These are phyloP conservation scores for Hericium alpestre DNA, from an alignment of 768 basidiomycete genomes.

Conservation along the genomic window DNA sequence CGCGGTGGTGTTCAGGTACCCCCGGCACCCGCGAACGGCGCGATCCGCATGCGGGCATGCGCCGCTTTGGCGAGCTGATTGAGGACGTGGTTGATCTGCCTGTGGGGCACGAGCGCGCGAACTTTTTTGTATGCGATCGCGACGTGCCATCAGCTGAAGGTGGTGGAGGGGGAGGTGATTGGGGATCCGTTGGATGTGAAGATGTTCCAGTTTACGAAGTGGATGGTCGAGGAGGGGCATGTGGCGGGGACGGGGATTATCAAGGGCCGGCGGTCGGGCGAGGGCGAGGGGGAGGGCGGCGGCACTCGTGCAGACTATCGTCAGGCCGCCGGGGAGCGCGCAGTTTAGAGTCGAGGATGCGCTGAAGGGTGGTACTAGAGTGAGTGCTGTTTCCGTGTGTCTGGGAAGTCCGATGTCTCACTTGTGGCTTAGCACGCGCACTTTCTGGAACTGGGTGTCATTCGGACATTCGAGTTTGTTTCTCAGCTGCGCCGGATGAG, in stretches of 20 bases:
- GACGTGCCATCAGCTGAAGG: conserved; percentile 92
- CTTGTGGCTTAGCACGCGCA: conserved; percentile 67
- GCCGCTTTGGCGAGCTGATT: conserved; percentile 83
- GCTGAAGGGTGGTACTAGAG: conserved; percentile 71
- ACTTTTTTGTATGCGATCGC: conserved; percentile 88
- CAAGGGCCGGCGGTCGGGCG: conserved; percentile 46
- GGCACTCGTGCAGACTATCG: conserved; percentile 91
- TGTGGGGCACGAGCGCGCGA: conserved; percentile 57
- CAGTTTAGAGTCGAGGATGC: conserved; percentile 91
- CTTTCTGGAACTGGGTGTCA: conserved; percentile 94
- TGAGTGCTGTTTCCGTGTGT: conserved; percentile 20
- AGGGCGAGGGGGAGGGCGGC: conserved; percentile 50
- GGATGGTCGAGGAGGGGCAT: conserved; percentile 90
- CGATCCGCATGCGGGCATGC: conserved; percentile 47
- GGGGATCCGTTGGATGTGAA: conserved; percentile 95
- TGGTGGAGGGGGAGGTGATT: conserved; percentile 76
- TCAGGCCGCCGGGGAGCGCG: conserved; percentile 88
- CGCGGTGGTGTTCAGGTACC: conserved; percentile 32
- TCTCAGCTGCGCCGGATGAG: conserved; percentile 92
- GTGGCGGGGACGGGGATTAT: conserved; percentile 60
- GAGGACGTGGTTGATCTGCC: conserved; percentile 79
- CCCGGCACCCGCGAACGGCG: conserved; percentile 36
- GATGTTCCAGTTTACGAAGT: conserved; percentile 96
- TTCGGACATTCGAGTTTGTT: conserved; percentile 93
- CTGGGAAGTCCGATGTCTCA: background rate